These are phyloP conservation scores for Monosporascus sp. DNA, from an alignment of 2,329 filamentous ascomycete species.

Conservation along the genomic window DNA sequence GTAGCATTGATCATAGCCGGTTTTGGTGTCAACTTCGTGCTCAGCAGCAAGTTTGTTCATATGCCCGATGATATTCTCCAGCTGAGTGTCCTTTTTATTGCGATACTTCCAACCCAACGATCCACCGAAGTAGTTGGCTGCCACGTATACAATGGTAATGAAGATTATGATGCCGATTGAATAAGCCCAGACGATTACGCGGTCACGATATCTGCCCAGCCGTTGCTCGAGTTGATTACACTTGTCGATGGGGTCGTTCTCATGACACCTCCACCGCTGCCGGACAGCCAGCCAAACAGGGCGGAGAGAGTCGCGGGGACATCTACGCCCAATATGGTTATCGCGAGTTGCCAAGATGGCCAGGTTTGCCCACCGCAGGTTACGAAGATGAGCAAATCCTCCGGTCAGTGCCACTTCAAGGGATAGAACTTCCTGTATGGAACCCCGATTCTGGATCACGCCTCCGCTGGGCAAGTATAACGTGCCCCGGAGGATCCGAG, in stretches of 20 bases:
- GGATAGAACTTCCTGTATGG: no score
- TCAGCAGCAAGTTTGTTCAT: slow-evolving; percentile 54
- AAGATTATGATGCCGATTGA: slow-evolving; percentile 62
- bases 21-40: slow-evolving; percentile 20
- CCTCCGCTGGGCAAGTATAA: no score
- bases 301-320: slow-evolving; percentile 67
- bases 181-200: slow-evolving; percentile 60
- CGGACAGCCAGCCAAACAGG: slow-evolving; percentile 69
- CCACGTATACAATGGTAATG: slow-evolving; percentile 60
- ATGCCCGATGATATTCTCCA: slow-evolving; percentile 62
- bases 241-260: slow-evolving; percentile 23
- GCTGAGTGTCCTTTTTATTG: slow-evolving; percentile 54
- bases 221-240: slow-evolving; percentile 30
- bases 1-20: slow-evolving; percentile 20
- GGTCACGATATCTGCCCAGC: slow-evolving; percentile 49
- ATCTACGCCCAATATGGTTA: slow-evolving; percentile 67
- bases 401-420: slow-evolving; percentile 66
- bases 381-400: slow-evolving; percentile 78
- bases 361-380: slow-evolving; percentile 68
- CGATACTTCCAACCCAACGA: slow-evolving; percentile 62
- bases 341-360: slow-evolving; percentile 69
- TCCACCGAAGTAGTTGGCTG: slow-evolving; percentile 52
- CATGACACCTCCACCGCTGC: slow-evolving; percentile 33
- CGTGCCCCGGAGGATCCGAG: no score
- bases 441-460: no score